These are phyloP conservation scores for Neurospora sublineolata DNA, from an alignment of 495 filamentous ascomycete genomes.

Conservation along the genomic window DNA sequence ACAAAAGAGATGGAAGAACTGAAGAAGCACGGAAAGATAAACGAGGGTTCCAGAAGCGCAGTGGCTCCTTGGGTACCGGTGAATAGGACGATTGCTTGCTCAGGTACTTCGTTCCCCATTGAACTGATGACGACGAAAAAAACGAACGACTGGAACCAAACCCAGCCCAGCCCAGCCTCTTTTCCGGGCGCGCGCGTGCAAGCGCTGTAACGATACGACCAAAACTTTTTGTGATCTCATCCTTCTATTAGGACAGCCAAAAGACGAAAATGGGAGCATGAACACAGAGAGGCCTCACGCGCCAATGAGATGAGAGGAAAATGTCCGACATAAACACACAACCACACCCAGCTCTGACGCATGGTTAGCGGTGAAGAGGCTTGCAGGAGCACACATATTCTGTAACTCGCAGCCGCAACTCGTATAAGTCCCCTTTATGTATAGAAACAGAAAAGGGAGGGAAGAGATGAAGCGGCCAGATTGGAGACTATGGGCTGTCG, in stretches of 20 bases:
- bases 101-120: background rate
- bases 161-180: background rate
- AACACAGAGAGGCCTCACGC: background rate
- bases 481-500: background rate
- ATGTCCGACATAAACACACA: background rate
- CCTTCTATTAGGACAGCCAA: background rate
- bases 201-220: background rate
- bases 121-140: background rate
- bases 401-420: background rate
- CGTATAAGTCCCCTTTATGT: background rate
- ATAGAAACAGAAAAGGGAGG: background rate
- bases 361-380: background rate
- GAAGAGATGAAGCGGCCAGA: background rate
- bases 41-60: background rate
- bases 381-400: background rate
- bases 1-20: background rate
- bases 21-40: background rate
- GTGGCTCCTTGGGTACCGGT: background rate
- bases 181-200: background rate
- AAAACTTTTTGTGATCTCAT: background rate
- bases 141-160: background rate
- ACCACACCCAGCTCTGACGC: background rate
- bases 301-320: background rate
- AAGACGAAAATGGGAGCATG: background rate
- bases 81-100: background rate